These are phyloP conservation scores for Fusarium pseudocircinatum DNA, from an alignment of 2,329 filamentous ascomycete species.

Conservation along the genomic window DNA sequence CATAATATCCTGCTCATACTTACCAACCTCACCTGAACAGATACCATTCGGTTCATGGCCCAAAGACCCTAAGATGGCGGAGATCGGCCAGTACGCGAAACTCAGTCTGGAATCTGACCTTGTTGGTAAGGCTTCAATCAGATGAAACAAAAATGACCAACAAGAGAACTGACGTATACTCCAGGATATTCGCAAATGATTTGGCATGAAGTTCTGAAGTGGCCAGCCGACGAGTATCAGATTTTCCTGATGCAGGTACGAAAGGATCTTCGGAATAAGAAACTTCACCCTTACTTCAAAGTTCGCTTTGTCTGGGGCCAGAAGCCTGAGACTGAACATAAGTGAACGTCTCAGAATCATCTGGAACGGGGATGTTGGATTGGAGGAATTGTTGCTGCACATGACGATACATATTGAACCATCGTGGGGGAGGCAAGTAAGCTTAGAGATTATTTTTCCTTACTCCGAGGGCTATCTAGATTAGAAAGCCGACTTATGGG, in stretches of 20 bases:
- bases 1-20: neutral
- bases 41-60: slow-evolving; percentile 14
- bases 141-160: fast-evolving
- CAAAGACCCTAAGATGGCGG: neutral
- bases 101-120: slow-evolving; percentile 17
- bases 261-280: slow-evolving; percentile 11
- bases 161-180: neutral
- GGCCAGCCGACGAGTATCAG: slow-evolving; percentile 10
- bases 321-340: neutral
- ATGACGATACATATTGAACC: neutral
- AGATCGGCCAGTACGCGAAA: slow-evolving; percentile 17
- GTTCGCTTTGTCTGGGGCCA: slow-evolving; percentile 14
- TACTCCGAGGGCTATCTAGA: neutral
- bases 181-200: slow-evolving; percentile 18
- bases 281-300: slow-evolving; percentile 12
- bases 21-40: neutral
- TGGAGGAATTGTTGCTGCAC: too few species aligned
- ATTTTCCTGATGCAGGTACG: slow-evolving; percentile 13
- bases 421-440: neutral
- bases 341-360: neutral
- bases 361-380: fast-evolving
- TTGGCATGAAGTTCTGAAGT: slow-evolving; percentile 17
- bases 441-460: neutral
- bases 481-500: neutral
- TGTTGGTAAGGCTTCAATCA: neutral